Conservation (phyloP, 2,329 filamentous ascomycete species). For the Lasiodiplodia sp. region DNA sequence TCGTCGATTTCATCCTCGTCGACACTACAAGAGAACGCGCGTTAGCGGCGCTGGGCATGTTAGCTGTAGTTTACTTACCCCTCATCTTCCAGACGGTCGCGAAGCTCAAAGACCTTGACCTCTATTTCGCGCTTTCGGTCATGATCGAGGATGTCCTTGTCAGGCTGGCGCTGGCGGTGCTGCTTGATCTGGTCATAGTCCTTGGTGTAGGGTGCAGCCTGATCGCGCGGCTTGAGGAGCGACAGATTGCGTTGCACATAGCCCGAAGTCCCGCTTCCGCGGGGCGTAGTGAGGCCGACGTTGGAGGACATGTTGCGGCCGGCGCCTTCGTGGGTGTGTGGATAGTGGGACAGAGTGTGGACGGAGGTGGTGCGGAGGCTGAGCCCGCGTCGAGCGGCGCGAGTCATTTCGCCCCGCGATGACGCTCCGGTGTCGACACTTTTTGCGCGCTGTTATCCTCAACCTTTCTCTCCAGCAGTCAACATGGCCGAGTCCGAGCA, state of each 20-base stretch:
- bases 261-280: conserved; percentile 94
- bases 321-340: conserved; percentile 15
- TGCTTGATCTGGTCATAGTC: conserved; percentile 73
- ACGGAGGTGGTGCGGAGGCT: conserved; percentile 10
- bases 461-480: background rate
- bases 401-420: conserved; percentile 30
- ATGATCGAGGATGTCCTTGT: conserved; percentile 92
- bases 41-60: conserved; percentile 31
- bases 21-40: conserved; percentile 57
- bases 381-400: background rate
- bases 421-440: conserved; percentile 7
- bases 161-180: conserved; percentile 82
- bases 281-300: conserved; percentile 91
- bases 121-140: conserved; percentile 91
- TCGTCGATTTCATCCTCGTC: conserved; percentile 92
- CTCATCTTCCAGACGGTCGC: conserved; percentile 91
- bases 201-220: conserved; percentile 76
- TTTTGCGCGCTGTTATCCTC: background rate
- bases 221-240: conserved; percentile 83
- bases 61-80: conserved; percentile 60
- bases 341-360: background rate
- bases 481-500: conserved; percentile 17
- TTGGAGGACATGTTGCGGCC: conserved; percentile 83
- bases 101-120: conserved; percentile 88
- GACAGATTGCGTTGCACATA: conserved; percentile 97